Percentiles rank a stretch among this genome's conserved stretches.
Evolutionary conservation across 2,329 filamentous ascomycete species (phyloP).

Genomic region (Blumeria hordei): DNA sequence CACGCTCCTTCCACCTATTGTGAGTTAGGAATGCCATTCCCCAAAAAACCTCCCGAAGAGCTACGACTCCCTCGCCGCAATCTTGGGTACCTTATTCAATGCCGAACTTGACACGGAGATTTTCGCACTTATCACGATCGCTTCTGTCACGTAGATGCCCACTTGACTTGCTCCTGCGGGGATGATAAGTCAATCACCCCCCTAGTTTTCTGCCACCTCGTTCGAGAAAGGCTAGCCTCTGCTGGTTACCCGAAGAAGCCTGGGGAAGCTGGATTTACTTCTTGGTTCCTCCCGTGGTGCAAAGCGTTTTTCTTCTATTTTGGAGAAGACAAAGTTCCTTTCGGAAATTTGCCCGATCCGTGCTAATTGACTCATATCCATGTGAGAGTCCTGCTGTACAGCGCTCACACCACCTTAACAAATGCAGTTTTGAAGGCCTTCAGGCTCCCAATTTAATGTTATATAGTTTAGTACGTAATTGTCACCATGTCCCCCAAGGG

Average conservation of each 20-base stretch:
- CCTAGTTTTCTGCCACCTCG: not conserved
- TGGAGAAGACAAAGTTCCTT: not conserved
- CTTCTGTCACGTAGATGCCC: not conserved
- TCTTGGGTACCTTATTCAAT: not conserved
- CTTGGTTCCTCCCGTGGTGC: not conserved
- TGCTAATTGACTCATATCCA: not conserved
- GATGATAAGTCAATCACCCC: not conserved
- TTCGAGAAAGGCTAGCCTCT: too few species aligned
- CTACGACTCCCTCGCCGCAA: not conserved
- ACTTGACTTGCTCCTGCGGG: not conserved
- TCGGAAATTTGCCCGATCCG: not conserved
- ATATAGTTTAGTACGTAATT: not conserved
- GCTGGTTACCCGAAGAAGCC: too few species aligned
- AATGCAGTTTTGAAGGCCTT: not conserved
- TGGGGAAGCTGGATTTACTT: too few species aligned
- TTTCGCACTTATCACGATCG: not conserved
- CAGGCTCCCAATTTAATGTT: not conserved
- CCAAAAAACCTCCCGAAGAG: not conserved
- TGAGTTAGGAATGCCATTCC: conserved; percentile 1
- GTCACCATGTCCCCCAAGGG: not conserved
- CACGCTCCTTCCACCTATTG: not conserved
- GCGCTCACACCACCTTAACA: not conserved
- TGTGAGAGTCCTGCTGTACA: not conserved
- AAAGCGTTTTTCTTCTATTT: not conserved
- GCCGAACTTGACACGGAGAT: not conserved